Evolutionary conservation across 139 green algal genomes (phyloP).

Genomic region (Desmodesmus armatus): DNA sequence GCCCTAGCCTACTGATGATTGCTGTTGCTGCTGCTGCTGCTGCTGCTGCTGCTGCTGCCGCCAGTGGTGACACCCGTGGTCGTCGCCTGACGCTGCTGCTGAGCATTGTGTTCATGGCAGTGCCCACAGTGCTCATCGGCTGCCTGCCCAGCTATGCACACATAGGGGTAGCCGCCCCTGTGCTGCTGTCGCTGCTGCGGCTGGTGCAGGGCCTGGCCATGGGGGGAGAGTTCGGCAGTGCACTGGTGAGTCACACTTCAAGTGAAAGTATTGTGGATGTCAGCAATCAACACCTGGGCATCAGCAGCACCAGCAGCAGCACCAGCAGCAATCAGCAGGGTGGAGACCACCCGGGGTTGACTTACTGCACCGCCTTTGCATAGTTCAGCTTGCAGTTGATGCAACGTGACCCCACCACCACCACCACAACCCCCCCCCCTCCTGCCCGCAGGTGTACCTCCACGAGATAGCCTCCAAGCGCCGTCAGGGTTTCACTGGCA

Average conservation of each 20-base stretch:
- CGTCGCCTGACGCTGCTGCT: background rate
- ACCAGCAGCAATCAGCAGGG: no score
- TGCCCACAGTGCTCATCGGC: background rate
- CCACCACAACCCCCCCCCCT: no score
- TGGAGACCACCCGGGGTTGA: no score
- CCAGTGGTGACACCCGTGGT: background rate
- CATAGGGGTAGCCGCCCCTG: conserved; percentile 34
- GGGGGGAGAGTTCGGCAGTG: conserved; percentile 26
- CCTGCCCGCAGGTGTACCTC: conserved; percentile 38
- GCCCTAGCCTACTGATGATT: no score
- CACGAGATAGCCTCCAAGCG: conserved; percentile 31
- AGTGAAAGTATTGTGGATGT: no score
- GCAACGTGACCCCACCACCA: no score
- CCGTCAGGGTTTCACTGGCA: conserved; percentile 11
- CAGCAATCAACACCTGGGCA: no score
- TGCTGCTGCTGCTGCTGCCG: background rate
- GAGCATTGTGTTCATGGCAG: background rate
- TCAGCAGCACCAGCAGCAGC: no score
- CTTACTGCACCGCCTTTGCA: no score
- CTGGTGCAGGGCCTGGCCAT: background rate
- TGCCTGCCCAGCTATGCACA: background rate
- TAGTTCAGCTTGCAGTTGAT: no score
- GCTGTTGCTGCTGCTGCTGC: background rate
- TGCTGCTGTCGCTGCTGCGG: background rate
- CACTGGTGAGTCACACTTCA: no score